A percentile compares a stretch with the other conserved stretches of the same genome.
Evolutionary conservation across 2,329 filamentous ascomycete species (phyloP).

Genomic region (Catunica adiposa): DNA sequence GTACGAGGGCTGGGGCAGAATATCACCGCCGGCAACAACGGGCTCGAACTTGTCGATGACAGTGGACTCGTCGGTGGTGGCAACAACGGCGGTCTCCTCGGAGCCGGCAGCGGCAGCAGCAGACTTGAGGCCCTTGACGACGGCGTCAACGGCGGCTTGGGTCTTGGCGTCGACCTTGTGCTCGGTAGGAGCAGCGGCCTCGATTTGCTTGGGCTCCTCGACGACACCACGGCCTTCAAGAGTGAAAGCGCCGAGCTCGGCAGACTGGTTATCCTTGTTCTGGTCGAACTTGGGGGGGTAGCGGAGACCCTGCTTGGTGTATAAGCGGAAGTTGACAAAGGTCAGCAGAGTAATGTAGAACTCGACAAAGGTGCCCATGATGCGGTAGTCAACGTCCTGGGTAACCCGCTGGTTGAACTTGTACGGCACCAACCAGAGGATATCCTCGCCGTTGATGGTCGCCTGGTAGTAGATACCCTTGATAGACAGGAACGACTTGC

Average conservation of each 20-base stretch:
- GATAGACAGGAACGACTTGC: slow-evolving; percentile 94
- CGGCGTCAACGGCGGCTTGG: slow-evolving; percentile 50
- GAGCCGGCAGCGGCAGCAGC: slow-evolving; percentile 26
- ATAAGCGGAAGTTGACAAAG: slow-evolving; percentile 91
- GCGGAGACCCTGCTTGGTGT: slow-evolving; percentile 77
- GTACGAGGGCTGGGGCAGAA: slow-evolving; percentile 61
- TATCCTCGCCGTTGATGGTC: slow-evolving; percentile 89
- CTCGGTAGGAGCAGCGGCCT: slow-evolving; percentile 25
- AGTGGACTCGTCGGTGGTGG: slow-evolving; percentile 31
- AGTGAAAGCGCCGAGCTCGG: slow-evolving; percentile 79
- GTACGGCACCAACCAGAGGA: slow-evolving; percentile 94
- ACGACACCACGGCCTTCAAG: slow-evolving; percentile 47
- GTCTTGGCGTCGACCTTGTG: slow-evolving; percentile 44
- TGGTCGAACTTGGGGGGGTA: slow-evolving; percentile 92
- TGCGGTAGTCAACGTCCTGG: slow-evolving; percentile 90
- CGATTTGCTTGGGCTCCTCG: slow-evolving; percentile 24
- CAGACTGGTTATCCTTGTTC: slow-evolving; percentile 72
- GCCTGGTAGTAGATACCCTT: slow-evolving; percentile 99
- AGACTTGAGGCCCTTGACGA: slow-evolving; percentile 50
- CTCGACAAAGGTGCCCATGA: slow-evolving; percentile 98
- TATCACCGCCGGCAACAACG: slow-evolving; percentile 66
- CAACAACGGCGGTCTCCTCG: slow-evolving; percentile 25
- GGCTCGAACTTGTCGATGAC: slow-evolving; percentile 86
- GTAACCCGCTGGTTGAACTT: slow-evolving; percentile 92
- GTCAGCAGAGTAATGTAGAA: slow-evolving; percentile 95